Percentiles rank a stretch among this genome's conserved stretches.
Conservation (phyloP, 495 filamentous ascomycete genomes). For the Coniosporium apollinis region DNA sequence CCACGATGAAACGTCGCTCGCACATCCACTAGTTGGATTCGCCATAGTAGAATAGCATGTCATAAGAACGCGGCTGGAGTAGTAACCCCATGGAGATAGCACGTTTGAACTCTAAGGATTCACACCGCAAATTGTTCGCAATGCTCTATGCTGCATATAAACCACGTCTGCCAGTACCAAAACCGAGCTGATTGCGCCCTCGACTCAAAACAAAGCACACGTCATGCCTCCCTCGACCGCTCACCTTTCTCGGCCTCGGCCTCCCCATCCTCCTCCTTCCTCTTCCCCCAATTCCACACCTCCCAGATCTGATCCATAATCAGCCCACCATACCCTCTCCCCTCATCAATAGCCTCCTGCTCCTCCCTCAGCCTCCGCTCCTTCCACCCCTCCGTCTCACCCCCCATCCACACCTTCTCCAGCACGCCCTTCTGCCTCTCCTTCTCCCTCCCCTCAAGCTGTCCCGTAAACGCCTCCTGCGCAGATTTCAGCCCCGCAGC, state of each 20-base stretch:
- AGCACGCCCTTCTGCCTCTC: constrained; percentile 28
- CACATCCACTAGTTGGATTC: no score
- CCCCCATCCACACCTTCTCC: constrained; percentile 47
- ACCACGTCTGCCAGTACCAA: no score
- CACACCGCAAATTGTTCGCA: no score
- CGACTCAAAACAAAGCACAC: no score
- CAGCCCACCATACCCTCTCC: constrained; percentile 63
- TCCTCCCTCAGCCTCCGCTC: constrained; percentile 52
- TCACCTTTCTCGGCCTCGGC: constrained; percentile 10
- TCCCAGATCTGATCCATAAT: constrained; percentile 77
- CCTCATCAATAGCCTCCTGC: constrained; percentile 53
- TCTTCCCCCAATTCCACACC: constrained; percentile 47
- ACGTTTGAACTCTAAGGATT: no score
- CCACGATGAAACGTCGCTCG: no score
- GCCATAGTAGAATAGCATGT: no score
- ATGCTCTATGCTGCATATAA: no score
- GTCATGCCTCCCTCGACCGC: no score
- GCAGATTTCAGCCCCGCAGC: constrained; percentile 20
- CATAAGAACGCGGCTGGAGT: no score
- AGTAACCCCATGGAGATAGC: no score
- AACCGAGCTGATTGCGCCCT: no score
- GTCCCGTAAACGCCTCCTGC: constrained; percentile 3
- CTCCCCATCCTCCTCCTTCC: constrained; percentile 17
- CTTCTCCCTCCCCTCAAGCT: constrained; percentile 12
- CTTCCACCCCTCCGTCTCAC: constrained; percentile 52